Conservation (phyloP, 805 yeast species). For the Schwanniomyces yamadae region DNA sequence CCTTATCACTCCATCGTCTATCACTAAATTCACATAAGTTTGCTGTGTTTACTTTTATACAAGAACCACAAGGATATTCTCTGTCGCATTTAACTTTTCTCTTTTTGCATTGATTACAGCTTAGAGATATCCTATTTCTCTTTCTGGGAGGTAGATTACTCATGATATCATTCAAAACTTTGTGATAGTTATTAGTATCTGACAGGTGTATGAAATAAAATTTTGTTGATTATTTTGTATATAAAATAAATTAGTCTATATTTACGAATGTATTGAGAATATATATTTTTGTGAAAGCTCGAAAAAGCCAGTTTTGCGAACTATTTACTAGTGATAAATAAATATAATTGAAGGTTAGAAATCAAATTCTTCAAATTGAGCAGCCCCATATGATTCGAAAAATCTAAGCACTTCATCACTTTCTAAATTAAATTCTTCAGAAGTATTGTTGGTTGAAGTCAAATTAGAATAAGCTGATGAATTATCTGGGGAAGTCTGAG, state of each 20-base stretch:
- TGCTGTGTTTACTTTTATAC: slow-evolving; percentile 25
- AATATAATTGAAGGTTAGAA: not conserved
- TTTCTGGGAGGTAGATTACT: slow-evolving; percentile 10
- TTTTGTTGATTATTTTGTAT: too few relatives aligned
- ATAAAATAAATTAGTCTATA: too few relatives aligned
- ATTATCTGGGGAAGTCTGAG: not conserved
- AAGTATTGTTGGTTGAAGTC: not conserved
- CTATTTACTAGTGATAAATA: not conserved
- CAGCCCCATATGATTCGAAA: not conserved
- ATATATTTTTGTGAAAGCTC: too few relatives aligned
- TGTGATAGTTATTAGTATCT: too few relatives aligned
- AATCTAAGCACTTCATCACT: not conserved
- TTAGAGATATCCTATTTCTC: slow-evolving; percentile 28
- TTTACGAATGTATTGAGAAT: too few relatives aligned
- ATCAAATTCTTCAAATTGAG: slow-evolving; percentile 1
- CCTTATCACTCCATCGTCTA: not conserved
- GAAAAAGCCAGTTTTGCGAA: too few relatives aligned
- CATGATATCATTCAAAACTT: slow-evolving; percentile 1
- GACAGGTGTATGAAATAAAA: too few relatives aligned
- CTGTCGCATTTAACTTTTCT: slow-evolving; percentile 41
- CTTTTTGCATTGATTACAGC: slow-evolving; percentile 34
- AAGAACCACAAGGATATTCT: slow-evolving; percentile 33
- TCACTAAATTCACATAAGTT: slow-evolving; percentile 25
- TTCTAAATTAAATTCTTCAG: not conserved
- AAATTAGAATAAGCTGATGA: not conserved